Percentiles rank a stretch among this genome's conserved stretches.
Conservation (phyloP, 176 grass and related monocot species). For the Oryza nivara region DNA sequence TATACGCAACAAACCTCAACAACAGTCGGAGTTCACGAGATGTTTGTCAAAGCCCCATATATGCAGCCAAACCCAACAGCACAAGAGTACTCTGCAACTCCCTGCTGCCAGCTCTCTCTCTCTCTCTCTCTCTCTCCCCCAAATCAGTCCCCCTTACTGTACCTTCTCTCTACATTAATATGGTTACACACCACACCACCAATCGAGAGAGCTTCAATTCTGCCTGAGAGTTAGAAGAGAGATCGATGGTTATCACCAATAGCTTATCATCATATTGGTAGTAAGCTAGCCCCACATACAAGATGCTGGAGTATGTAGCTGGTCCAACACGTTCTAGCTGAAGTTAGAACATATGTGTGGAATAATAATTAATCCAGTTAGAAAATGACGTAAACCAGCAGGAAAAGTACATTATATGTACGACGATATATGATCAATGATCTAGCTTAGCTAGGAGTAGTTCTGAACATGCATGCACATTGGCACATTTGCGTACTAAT, state of each 20-base stretch:
- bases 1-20: conserved; percentile 44
- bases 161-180: neutral
- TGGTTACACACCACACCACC: conserved; percentile 4
- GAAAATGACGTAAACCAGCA: neutral
- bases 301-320: neutral
- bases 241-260: neutral
- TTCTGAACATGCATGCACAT: neutral
- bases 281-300: neutral
- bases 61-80: conserved; percentile 45
- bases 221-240: neutral
- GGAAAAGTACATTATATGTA: neutral
- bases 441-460: neutral
- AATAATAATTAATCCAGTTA: conserved; percentile 10
- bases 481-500: neutral
- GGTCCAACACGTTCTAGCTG: neutral
- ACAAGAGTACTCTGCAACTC: conserved; percentile 27
- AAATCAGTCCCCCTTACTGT: neutral
- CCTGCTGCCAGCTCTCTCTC: neutral
- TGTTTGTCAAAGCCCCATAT: conserved; percentile 59
- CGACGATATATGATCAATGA: neutral
- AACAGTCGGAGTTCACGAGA: conserved; percentile 69
- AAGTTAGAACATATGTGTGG: neutral
- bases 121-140: neutral
- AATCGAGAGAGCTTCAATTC: neutral
- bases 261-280: neutral